Evolutionary conservation across 257 asterid species (phyloP), one percentile per base, ranked within the genome.

Genomic region (Penstemon davidsonii): DNA sequence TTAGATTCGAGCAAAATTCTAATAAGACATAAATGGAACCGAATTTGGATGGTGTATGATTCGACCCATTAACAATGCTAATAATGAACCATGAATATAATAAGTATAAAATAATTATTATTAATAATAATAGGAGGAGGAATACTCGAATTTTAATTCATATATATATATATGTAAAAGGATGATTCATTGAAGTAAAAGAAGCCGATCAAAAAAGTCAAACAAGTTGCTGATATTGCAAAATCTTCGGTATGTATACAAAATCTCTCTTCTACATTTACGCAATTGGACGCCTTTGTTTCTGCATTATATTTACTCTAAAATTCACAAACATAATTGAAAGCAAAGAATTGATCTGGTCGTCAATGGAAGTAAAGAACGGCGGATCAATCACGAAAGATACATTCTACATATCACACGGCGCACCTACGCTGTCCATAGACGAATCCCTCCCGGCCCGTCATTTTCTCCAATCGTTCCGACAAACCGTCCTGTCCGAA

Each of bases 401-500:
- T 11, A 84, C 89, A 0, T 84, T 81, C 64, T 82, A 74, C 80
- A 79, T 81, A 15, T 84, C 89, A 0, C 89, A 84, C 72, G 89
- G 89, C 47, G 77, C 89, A 4, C 89, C 89, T 0, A 83, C 82
- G 44, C 84, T 83, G n/a, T 81, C 88, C 36, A 83, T 83, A 57
- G 88, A 83, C 67, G 84, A 82, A 15, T 76, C 80, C 70, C 84
- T 84, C 69, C 89, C 87, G 8, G 89, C 89, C 36, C 75, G 87
- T 12, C 79, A 41, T 36, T 84, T 84, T 73, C 83, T 81, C 76
- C 46, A 79, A 70, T 72, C 87, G 1, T 84, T 84, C 82, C 75
- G 36, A 38, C 72, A 79, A 37, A 75, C 59, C 15, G 68, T 74
- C 47, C 70, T 79, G 9, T 0, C 79, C 13, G 73, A 61, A 18